phyloP scores from a whole-genome alignment of 1,139 yeast genomes.

The Candida dubliniensis region DNA sequence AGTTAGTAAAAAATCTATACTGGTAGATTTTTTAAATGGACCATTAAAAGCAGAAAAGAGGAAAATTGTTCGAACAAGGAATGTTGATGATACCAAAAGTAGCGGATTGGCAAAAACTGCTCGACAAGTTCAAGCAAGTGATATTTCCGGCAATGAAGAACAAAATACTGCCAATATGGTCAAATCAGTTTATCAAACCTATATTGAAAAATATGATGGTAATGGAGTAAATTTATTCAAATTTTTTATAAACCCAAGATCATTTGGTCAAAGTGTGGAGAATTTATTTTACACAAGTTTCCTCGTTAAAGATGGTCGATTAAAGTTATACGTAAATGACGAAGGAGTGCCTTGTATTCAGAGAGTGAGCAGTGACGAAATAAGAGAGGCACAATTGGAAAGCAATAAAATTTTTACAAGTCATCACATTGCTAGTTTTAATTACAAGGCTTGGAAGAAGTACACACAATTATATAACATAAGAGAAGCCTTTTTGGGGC shows the following conservation, averaged over 20 bases:
- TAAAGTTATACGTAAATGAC: constrained; percentile 49
- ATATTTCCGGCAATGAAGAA: constrained; percentile 48
- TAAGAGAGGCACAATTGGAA: constrained; percentile 11
- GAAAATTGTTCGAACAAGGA: constrained; percentile 34
- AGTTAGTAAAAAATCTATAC: constrained; percentile 48
- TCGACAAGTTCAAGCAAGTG: constrained; percentile 49
- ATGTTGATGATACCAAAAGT: constrained; percentile 45
- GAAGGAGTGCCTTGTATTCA: constrained; percentile 42
- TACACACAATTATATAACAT: constrained; percentile 53
- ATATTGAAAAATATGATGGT: constrained; percentile 28
- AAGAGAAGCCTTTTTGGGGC: constrained; percentile 52
- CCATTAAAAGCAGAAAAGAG: constrained; percentile 66
- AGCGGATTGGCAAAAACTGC: constrained; percentile 49
- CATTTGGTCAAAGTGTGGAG: constrained; percentile 80
- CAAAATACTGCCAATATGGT: constrained; percentile 65
- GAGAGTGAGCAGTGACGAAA: constrained; percentile 18
- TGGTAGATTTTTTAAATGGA: constrained; percentile 66
- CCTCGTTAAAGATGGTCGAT: constrained; percentile 68
- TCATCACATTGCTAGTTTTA: constrained; percentile 64
- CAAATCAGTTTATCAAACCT: constrained; percentile 42
- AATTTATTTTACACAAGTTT: constrained; percentile 82
- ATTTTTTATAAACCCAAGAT: constrained; percentile 70
- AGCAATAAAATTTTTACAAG: constrained; percentile 23
- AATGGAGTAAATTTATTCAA: constrained; percentile 57
- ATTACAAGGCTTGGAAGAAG: constrained; percentile 61